Conservation (phyloP, 345 rosid genomes). For the Boechera retrofracta region DNA sequence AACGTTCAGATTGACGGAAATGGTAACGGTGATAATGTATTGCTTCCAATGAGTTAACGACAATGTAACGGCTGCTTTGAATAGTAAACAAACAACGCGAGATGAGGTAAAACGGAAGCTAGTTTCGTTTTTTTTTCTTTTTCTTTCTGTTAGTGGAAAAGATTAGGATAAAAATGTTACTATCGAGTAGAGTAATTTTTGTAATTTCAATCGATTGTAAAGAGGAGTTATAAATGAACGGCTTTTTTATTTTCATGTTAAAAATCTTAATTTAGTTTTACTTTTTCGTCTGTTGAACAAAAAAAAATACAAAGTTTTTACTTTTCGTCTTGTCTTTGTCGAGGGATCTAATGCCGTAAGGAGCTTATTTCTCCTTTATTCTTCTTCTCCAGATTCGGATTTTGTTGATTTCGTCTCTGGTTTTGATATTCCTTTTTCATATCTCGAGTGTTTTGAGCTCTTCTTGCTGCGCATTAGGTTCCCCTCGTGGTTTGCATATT, state of each 20-base stretch:
- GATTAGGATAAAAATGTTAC: slow-evolving; percentile 22
- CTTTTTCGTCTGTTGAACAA: background rate
- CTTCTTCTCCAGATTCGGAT: background rate
- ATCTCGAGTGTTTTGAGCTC: background rate
- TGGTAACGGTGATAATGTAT: slow-evolving; percentile 45
- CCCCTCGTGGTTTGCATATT: slow-evolving; percentile 11
- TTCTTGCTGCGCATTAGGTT: background rate
- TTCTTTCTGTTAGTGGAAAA: background rate
- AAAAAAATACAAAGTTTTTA: too few species aligned
- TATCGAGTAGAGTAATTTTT: slow-evolving; percentile 34
- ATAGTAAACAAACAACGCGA: slow-evolving; percentile 1
- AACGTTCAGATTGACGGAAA: slow-evolving; percentile 52
- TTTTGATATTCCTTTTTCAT: background rate
- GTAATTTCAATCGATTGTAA: slow-evolving; percentile 30
- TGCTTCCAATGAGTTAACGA: slow-evolving; percentile 46
- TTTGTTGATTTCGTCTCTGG: background rate
- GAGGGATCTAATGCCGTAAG: background rate
- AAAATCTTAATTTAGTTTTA: background rate
- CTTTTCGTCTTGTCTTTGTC: background rate
- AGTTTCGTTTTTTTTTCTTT: background rate
- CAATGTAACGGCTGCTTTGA: slow-evolving; percentile 38
- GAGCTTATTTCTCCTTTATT: slow-evolving; percentile 4
- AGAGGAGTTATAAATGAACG: slow-evolving; percentile 29
- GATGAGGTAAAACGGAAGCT: slow-evolving; percentile 35
- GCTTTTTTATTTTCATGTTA: slow-evolving; percentile 1